Percentiles rank a stretch among this genome's conserved stretches.
Conservation (phyloP, 371 early-diverging fungal genomes). For the Choanephora cucurbitarum region DNA sequence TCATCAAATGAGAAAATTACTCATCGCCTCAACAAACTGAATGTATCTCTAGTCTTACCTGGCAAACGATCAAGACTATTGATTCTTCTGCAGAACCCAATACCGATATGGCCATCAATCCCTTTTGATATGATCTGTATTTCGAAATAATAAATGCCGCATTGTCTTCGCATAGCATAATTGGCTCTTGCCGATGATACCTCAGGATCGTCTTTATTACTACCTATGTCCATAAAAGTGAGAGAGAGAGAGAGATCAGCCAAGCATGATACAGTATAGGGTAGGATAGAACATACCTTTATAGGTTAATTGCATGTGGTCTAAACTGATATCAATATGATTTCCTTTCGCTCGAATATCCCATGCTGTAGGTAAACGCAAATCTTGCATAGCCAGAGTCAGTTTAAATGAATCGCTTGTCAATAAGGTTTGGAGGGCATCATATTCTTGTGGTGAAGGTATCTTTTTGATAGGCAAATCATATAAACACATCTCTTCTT, state of each 20-base stretch:
- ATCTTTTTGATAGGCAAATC: not conserved
- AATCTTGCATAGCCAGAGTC: conserved; percentile 25
- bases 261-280: too few species aligned
- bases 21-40: too few species aligned
- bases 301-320: conserved; percentile 59
- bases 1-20: too few species aligned
- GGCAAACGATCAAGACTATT: conserved; percentile 70
- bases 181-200: conserved; percentile 84
- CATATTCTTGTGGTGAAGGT: conserved; percentile 11
- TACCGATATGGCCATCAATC: conserved; percentile 90
- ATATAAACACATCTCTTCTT: not conserved
- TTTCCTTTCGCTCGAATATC: conserved; percentile 59
- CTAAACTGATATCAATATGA: conserved; percentile 51
- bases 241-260: too few species aligned
- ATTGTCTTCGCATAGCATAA: conserved; percentile 76
- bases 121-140: conserved; percentile 84
- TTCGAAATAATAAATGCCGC: conserved; percentile 93
- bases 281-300: conserved; percentile 53
- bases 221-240: too few species aligned
- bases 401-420: conserved; percentile 8
- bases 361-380: conserved; percentile 64
- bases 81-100: conserved; percentile 75
- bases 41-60: too few species aligned
- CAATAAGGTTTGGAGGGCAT: conserved; percentile 8
- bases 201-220: conserved; percentile 76